Percentiles rank a stretch among this genome's conserved stretches.
phyloP scores from a whole-genome alignment of 495 filamentous ascomycete species.

The Annulohypoxylon nitens region DNA sequence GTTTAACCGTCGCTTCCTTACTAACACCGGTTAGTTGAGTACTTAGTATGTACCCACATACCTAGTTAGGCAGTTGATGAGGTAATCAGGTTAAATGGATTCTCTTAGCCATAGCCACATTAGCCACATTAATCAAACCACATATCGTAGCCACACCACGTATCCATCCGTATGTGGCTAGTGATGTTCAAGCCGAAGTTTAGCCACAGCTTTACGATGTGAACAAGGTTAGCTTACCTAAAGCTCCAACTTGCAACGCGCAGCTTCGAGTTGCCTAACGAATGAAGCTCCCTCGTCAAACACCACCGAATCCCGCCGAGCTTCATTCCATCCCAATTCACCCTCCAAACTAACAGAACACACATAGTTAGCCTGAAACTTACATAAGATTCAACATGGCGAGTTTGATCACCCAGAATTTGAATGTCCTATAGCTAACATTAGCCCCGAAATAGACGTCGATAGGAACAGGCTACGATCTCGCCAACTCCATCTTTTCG shows the following conservation, averaged over 20 bases:
- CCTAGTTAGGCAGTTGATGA: neutral
- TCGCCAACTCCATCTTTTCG: conserved; percentile 98
- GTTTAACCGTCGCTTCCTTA: conserved; percentile 1
- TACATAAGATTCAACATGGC: conserved; percentile 43
- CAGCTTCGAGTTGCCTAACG: conserved; percentile 62
- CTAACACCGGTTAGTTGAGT: neutral
- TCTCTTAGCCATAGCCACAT: no score
- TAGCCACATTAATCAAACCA: no score
- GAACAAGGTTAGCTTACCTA: conserved; percentile 11
- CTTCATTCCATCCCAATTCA: conserved; percentile 25
- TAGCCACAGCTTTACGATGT: neutral
- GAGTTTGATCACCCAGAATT: conserved; percentile 25
- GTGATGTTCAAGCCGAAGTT: neutral
- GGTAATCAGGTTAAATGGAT: neutral
- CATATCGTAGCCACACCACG: no score
- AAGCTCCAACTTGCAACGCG: conserved; percentile 52
- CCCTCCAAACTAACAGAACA: conserved; percentile 9
- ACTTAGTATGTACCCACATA: neutral
- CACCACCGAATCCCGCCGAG: conserved; percentile 44
- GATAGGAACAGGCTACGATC: conserved; percentile 99
- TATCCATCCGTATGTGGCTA: conserved; percentile 23
- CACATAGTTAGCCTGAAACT: conserved; percentile 4
- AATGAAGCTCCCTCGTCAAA: conserved; percentile 44
- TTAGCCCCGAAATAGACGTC: conserved; percentile 75
- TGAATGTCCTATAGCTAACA: conserved; percentile 19